Evolutionary conservation across 2,329 filamentous ascomycete species (phyloP).

Genomic region (Endocalyx cinctus): DNA sequence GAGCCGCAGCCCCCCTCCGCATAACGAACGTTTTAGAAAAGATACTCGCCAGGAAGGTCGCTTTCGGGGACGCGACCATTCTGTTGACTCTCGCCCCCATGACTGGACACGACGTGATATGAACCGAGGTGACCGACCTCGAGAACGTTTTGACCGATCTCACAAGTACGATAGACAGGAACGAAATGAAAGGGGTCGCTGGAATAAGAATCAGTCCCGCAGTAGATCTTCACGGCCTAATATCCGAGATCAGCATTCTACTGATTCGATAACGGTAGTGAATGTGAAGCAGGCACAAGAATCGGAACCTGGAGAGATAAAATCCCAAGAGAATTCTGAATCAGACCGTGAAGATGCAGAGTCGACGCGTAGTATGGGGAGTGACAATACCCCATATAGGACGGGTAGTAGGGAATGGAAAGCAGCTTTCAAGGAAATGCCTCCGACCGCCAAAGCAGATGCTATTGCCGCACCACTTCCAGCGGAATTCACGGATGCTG

Average conservation of each 20-base stretch:
- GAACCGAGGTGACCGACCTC: conserved; percentile 10
- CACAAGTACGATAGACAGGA: conserved; percentile 11
- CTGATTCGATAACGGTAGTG: no score
- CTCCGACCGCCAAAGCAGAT: conserved; percentile 16
- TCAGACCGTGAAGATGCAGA: conserved; percentile 11
- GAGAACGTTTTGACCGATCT: conserved; percentile 12
- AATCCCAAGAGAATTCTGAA: conserved; percentile 12
- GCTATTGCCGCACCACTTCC: conserved; percentile 26
- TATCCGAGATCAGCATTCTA: no score
- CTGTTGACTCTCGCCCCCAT: conserved; percentile 1
- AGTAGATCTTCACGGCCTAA: no score
- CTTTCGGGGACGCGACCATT: no score
- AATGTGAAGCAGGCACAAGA: no score
- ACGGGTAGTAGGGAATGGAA: conserved; percentile 21
- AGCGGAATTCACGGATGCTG: conserved; percentile 22
- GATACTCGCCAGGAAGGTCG: conserved; percentile 8
- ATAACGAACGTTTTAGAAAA: no score
- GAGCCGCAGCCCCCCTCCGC: no score
- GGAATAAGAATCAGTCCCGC: no score
- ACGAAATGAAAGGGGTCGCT: no score
- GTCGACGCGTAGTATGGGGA: neutral
- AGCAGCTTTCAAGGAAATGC: conserved; percentile 19
- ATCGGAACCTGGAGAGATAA: conserved; percentile 17
- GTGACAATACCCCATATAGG: conserved; percentile 10
- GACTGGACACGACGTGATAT: conserved; percentile 11